Conservation (phyloP, 805 yeast species). For the Clavispora santaluciae region DNA sequence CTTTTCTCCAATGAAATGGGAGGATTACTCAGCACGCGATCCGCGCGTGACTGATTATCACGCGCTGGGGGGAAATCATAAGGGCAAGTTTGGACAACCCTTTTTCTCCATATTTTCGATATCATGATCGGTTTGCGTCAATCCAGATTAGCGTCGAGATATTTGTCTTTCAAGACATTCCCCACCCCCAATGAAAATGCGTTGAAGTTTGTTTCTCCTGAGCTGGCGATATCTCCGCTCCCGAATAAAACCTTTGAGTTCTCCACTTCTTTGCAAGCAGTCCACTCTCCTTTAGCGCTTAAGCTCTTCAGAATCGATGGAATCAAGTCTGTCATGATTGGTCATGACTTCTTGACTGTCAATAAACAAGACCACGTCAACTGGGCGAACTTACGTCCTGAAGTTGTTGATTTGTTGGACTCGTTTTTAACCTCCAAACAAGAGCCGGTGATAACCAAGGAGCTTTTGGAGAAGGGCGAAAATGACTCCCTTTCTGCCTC, state of each 20-base stretch:
- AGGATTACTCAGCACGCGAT: slow-evolving; percentile 5
- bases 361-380: slow-evolving; percentile 56
- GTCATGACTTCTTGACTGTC: slow-evolving; percentile 68
- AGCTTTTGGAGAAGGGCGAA: slow-evolving; percentile 35
- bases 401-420: slow-evolving; percentile 62
- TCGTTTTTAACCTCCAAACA: slow-evolving; percentile 33
- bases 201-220: slow-evolving; percentile 55
- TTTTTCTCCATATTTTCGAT: not conserved
- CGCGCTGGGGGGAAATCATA: slow-evolving; percentile 17
- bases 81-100: slow-evolving; percentile 12
- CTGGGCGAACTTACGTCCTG: slow-evolving; percentile 56
- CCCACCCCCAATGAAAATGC: slow-evolving; percentile 78
- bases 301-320: slow-evolving; percentile 57
- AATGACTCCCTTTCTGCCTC: slow-evolving; percentile 40
- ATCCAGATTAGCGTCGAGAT: slow-evolving; percentile 13
- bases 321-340: slow-evolving; percentile 68
- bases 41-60: slow-evolving; percentile 2
- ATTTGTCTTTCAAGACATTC: slow-evolving; percentile 39
- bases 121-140: slow-evolving; percentile 1
- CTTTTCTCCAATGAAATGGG: slow-evolving; percentile 7
- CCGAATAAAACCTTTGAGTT: slow-evolving; percentile 47
- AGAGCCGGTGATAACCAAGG: slow-evolving; percentile 39
- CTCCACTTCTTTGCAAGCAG: slow-evolving; percentile 49
- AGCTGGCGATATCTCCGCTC: slow-evolving; percentile 43
- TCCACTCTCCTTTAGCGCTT: slow-evolving; percentile 60